Conservation (phyloP, 2,329 filamentous ascomycete genomes). For the Stemphylium vesicarium region DNA sequence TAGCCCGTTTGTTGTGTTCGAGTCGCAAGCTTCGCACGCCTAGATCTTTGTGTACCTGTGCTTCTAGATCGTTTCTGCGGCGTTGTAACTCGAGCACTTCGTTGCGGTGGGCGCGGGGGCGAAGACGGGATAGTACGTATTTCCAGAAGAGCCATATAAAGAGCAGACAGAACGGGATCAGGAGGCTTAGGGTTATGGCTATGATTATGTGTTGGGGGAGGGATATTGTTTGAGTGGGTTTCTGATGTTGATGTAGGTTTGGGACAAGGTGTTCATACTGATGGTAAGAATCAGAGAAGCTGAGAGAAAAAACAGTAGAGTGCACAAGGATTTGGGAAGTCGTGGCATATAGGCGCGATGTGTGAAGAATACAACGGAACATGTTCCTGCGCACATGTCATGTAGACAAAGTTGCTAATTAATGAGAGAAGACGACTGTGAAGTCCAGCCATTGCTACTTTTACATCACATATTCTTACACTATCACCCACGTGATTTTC, state of each 20-base stretch:
- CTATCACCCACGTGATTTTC: background rate
- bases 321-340: too few species aligned
- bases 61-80: background rate
- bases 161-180: background rate
- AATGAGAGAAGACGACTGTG: too few species aligned
- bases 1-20: background rate
- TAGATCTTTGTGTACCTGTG: background rate
- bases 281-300: background rate
- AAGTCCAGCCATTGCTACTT: background rate
- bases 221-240: background rate
- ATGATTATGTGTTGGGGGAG: background rate
- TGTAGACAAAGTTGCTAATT: too few species aligned
- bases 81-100: background rate
- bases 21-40: background rate
- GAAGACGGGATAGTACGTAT: background rate
- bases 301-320: too few species aligned
- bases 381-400: too few species aligned
- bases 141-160: background rate
- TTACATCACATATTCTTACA: background rate
- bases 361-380: too few species aligned
- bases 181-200: background rate
- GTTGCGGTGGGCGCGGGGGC: background rate
- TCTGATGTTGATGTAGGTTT: background rate
- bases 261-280: background rate
- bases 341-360: too few species aligned